phyloP scores from a whole-genome alignment of 176 grass and related monocot species.

The Pontederia paniculata region DNA sequence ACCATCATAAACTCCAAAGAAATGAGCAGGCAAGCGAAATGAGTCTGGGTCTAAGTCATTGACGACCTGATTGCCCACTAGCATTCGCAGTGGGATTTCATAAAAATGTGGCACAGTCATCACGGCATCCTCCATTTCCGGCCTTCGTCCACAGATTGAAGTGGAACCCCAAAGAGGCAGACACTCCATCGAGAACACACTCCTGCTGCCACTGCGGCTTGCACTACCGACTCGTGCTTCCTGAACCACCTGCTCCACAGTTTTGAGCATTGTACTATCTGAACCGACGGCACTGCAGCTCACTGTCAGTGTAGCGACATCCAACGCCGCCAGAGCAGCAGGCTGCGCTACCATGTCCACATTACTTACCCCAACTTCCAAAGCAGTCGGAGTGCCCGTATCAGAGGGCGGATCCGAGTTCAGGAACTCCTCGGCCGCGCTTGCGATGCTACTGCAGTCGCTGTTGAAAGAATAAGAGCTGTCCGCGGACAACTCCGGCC shows the following conservation, averaged over 20 bases:
- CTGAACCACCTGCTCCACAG: not conserved
- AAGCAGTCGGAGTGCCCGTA: not conserved
- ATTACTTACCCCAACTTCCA: not conserved
- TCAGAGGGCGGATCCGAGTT: not conserved
- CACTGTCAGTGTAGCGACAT: not conserved
- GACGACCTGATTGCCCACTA: not conserved
- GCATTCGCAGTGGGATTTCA: not conserved
- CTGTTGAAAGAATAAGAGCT: not conserved
- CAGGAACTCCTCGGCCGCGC: not conserved
- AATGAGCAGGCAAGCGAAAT: conserved; percentile 35
- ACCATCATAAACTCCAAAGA: conserved; percentile 66
- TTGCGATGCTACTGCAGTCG: not conserved
- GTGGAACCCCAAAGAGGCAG: not conserved
- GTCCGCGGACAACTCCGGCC: not conserved
- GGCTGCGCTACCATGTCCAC: not conserved
- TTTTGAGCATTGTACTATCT: not conserved
- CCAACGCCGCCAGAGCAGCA: not conserved
- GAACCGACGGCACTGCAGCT: not conserved
- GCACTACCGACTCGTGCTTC: not conserved
- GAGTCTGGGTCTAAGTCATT: not conserved
- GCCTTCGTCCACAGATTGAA: not conserved
- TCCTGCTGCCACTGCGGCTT: not conserved
- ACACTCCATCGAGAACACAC: not conserved
- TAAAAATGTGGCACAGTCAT: not conserved
- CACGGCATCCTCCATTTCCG: conserved; percentile 5